phyloP scores from a whole-genome alignment of 2,329 filamentous ascomycete species.

The Arthrobotrys iridis region DNA sequence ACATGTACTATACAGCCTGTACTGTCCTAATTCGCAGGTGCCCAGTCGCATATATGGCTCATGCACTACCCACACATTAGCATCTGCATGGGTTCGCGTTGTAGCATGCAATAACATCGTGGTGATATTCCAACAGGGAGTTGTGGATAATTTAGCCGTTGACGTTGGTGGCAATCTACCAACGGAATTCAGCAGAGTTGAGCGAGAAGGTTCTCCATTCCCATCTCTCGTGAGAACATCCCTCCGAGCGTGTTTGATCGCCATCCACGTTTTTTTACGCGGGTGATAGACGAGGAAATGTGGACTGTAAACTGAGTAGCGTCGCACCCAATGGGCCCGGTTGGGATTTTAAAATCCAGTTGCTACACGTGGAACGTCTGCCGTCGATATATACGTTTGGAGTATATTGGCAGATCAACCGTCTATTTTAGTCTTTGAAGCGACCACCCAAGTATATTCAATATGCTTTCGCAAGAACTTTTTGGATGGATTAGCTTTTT shows the following conservation, averaged over 20 bases:
- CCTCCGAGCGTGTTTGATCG: conserved; percentile 14
- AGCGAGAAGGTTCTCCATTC: neutral
- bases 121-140: neutral
- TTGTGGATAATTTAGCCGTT: conserved; percentile 33
- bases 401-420: conserved; percentile 31
- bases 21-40: neutral
- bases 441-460: too few species aligned
- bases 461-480: too few species aligned
- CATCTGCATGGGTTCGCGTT: conserved; percentile 9
- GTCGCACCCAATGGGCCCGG: conserved; percentile 30
- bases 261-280: conserved; percentile 38
- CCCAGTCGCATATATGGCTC: conserved; percentile 42
- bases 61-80: conserved; percentile 17
- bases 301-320: conserved; percentile 9
- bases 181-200: neutral
- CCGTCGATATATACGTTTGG: conserved; percentile 48
- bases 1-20: conserved; percentile 24
- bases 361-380: conserved; percentile 34
- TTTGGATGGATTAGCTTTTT: too few species aligned
- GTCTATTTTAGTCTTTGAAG: conserved; percentile 13
- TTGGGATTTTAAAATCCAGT: conserved; percentile 52
- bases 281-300: neutral
- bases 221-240: neutral
- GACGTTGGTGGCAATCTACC: neutral
- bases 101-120: conserved; percentile 5